Evolutionary conservation across 2,329 filamentous ascomycete genomes (phyloP), one percentile per base, ranked within the genome.

Genomic region (Reticulascus tulasneorum): DNA sequence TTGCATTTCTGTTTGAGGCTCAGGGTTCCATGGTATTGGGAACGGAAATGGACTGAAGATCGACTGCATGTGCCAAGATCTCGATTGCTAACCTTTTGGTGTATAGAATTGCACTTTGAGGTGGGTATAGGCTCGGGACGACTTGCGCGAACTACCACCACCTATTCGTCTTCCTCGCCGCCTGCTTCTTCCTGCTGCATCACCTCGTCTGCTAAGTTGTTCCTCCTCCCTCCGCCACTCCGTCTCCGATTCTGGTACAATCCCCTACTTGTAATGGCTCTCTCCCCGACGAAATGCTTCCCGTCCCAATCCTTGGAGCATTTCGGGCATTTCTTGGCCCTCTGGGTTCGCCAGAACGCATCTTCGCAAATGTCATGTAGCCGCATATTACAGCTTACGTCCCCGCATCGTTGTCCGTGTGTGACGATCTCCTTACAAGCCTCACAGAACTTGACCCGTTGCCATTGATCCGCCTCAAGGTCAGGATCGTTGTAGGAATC

Each of bases 401-500:
- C 74, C 3, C 71, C 59, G 60, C 90, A 95, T 36, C 90, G 75
- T 69, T 89, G 76, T 1, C 90, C 89, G 46, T 84, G 67, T 1
- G 91, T 98, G 25, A 97, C 78, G 44, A 97, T 84, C 47, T 95
- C 89, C 58, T 80, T 85, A 61, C 93, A 98, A 1, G 86, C 89
- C 53, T 84, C 77, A 57, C 93, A 98, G 45, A 82, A 79, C 63
- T 93, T 94, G 56, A 98, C 85, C 44, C 80, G 79, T 54, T 87
- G 75, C 69, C 75, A 79, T 22, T 78, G 78, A n/a, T 65, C 62
- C 2, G 67, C 63, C 9, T 77, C 78, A 2, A 71, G 68, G 9
- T 78, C 75, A 1, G 73, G 64, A 37, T 94, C 86, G 54, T 98
- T 97, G 61, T 95, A 98, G 19, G 84, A 87, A 35, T 86, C 85